phyloP scores from a whole-genome alignment of 306 rosid genomes.

The Vigna unguiculata region DNA sequence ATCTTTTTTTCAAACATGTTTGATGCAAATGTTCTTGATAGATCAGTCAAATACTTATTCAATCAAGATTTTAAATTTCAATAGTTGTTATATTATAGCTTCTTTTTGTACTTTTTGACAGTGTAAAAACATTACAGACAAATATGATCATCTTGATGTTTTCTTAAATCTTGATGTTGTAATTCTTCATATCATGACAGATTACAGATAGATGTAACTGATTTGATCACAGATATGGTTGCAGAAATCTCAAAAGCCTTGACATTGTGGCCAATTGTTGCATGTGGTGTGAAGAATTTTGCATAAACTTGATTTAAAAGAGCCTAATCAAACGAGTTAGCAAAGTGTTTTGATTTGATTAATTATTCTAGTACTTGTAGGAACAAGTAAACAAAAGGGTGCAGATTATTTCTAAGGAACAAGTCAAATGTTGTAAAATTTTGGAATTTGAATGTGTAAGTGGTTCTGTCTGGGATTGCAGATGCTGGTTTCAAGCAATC shows the following conservation, averaged over 20 bases:
- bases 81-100: neutral
- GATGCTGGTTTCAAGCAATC: conserved; percentile 68
- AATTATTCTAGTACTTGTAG: neutral
- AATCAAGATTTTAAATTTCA: neutral
- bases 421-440: neutral
- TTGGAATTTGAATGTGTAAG: conserved; percentile 5
- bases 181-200: neutral
- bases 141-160: neutral
- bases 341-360: neutral
- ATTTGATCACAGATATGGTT: neutral
- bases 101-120: neutral
- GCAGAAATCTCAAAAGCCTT: neutral
- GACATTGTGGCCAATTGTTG: neutral
- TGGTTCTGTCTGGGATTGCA: conserved; percentile 43
- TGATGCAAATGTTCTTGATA: neutral
- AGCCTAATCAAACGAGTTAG: neutral
- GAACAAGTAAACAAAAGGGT: neutral
- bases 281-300: neutral
- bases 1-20: neutral
- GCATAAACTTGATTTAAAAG: neutral
- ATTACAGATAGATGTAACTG: neutral
- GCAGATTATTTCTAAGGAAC: neutral
- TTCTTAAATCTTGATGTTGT: too few species aligned
- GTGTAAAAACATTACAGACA: neutral
- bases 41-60: neutral